A percentile compares a stretch with the other conserved stretches of the same genome.
phyloP scores from a whole-genome alignment of 208 protist genomes.

The Blechomonas ayalai region DNA sequence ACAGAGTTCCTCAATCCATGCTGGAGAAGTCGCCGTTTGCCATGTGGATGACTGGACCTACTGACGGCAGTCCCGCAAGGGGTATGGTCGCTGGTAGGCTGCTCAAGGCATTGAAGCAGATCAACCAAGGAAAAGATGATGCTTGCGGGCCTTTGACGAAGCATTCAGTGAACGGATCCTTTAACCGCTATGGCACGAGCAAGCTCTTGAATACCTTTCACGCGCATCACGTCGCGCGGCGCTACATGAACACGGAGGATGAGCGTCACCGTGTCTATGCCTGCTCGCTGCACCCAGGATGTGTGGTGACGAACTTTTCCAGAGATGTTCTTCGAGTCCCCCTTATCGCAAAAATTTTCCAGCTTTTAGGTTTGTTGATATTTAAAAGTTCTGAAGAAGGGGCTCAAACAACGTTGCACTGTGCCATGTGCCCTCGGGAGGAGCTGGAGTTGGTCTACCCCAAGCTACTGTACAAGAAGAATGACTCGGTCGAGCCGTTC shows the following conservation, averaged over 20 bases:
- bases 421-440: constrained; percentile 66
- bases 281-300: constrained; percentile 80
- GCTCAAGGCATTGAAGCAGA: constrained; percentile 36
- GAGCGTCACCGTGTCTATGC: constrained; percentile 27
- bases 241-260: constrained; percentile 19
- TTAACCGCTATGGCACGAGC: constrained; percentile 77
- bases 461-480: background rate
- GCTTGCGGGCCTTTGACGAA: constrained; percentile 29
- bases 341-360: constrained; percentile 19
- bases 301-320: constrained; percentile 62
- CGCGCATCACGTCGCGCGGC: constrained; percentile 63
- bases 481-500: background rate
- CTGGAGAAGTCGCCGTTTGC: constrained; percentile 21
- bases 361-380: constrained; percentile 33
- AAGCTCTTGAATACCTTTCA: constrained; percentile 87
- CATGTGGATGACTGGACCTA: constrained; percentile 1
- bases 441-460: constrained; percentile 61
- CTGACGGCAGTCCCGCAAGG: background rate
- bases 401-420: constrained; percentile 83
- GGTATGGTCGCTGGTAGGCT: constrained; percentile 26
- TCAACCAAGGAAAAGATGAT: constrained; percentile 46
- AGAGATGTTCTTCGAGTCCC: constrained; percentile 28
- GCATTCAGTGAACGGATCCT: constrained; percentile 16
- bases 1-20: constrained; percentile 52
- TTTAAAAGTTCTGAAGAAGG: constrained; percentile 67